phyloP scores from a whole-genome alignment of 1,139 yeast species.

The Taiozyma sp. region DNA sequence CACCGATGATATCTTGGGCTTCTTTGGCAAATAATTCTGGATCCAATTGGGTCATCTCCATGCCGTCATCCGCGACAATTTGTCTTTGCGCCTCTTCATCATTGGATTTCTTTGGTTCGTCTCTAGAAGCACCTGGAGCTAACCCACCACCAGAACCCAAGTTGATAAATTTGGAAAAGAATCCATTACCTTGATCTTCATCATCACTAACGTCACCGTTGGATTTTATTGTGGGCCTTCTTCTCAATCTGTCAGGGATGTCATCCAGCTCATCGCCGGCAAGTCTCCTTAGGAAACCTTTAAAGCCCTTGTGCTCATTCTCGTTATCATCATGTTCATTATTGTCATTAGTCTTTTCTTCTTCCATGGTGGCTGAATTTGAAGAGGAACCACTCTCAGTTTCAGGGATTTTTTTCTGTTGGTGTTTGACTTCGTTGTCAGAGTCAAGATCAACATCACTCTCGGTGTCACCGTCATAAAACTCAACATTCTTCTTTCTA shows the following conservation, averaged over 20 bases:
- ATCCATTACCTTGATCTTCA: slow-evolving; percentile 17
- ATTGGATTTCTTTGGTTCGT: slow-evolving; percentile 3
- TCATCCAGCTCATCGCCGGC: slow-evolving; percentile 17
- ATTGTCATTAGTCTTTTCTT: background rate
- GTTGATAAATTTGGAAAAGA: slow-evolving; percentile 25
- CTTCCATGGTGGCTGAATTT: background rate
- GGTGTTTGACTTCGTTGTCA: slow-evolving; percentile 3
- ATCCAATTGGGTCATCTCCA: slow-evolving; percentile 18
- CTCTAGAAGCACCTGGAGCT: slow-evolving; percentile 25
- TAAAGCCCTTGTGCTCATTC: slow-evolving; percentile 15
- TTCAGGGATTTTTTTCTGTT: background rate
- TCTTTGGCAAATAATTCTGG: slow-evolving; percentile 19
- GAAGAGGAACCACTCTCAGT: background rate
- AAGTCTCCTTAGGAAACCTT: slow-evolving; percentile 21
- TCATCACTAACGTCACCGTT: slow-evolving; percentile 5
- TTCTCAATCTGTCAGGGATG: slow-evolving; percentile 8
- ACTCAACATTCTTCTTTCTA: slow-evolving; percentile 12
- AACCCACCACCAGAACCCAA: slow-evolving; percentile 26
- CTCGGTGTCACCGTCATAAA: slow-evolving; percentile 15
- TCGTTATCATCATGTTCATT: slow-evolving; percentile 10
- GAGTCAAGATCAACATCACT: slow-evolving; percentile 18
- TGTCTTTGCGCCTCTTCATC: slow-evolving; percentile 19
- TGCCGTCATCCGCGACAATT: slow-evolving; percentile 10
- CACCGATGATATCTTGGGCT: slow-evolving; percentile 27
- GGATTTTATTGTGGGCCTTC: background rate